These are phyloP conservation scores for Phyllosticta paracitricarpa DNA, from an alignment of 2,329 filamentous ascomycete species.

Conservation along the genomic window DNA sequence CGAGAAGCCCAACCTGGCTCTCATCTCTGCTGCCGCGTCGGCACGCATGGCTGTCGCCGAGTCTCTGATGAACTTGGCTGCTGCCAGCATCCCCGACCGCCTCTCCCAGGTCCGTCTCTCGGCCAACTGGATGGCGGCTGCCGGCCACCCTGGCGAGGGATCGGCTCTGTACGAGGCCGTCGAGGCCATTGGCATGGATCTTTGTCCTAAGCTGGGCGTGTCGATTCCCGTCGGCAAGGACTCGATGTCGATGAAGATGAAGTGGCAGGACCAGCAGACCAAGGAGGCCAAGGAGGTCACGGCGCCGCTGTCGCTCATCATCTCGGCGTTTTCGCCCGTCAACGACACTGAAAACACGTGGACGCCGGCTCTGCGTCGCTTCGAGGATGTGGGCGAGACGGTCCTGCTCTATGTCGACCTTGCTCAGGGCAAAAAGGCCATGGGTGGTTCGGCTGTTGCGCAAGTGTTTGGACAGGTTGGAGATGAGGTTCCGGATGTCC, in stretches of 20 bases:
- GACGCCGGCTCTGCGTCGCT: conserved; percentile 77
- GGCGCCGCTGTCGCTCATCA: conserved; percentile 80
- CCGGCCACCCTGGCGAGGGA: conserved; percentile 83
- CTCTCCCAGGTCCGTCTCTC: conserved; percentile 76
- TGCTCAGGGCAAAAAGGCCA: conserved; percentile 64
- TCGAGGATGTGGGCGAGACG: conserved; percentile 82
- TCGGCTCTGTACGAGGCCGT: conserved; percentile 90
- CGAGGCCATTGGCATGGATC: conserved; percentile 80
- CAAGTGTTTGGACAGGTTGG: conserved; percentile 84
- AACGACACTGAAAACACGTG: conserved; percentile 77
- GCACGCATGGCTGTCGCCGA: conserved; percentile 95
- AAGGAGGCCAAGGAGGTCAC: conserved; percentile 74
- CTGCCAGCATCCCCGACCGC: conserved; percentile 62
- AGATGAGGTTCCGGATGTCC: conserved; percentile 70
- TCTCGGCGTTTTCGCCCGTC: conserved; percentile 82
- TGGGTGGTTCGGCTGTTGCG: conserved; percentile 85
- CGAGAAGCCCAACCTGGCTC: conserved; percentile 77
- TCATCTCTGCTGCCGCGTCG: conserved; percentile 83
- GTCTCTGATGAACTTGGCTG: conserved; percentile 84
- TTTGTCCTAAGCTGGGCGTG: conserved; percentile 83
- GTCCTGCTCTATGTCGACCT: conserved; percentile 87
- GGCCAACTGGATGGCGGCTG: conserved; percentile 99
- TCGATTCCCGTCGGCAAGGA: conserved; percentile 97
- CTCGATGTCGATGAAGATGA: conserved; percentile 98
- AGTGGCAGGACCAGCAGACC: conserved; percentile 66